Evolutionary conservation across 345 rosid genomes (phyloP), one percentile per base, ranked within the genome.

Genomic region (Nephelium lappaceum): DNA sequence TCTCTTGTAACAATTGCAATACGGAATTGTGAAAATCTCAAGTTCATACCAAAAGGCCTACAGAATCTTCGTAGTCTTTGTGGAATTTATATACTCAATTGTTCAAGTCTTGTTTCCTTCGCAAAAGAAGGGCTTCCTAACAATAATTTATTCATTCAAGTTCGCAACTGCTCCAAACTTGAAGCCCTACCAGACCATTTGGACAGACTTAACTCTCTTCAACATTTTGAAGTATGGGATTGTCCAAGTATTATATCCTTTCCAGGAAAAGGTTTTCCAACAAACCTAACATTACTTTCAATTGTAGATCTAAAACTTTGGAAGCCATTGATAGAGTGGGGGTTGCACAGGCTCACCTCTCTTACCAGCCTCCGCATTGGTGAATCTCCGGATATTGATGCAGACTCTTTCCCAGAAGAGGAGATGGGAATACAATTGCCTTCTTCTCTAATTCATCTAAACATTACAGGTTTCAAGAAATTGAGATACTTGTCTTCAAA

Each of bases 281-380:
- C 39, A 31, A 63, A 14, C 18, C 39, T 63, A 27, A n/a, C 24
- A n/a, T 19, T 25, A 58, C 25, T 58, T 58, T 21, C 63, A n/a
- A 58, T 58, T 58, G 63, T 58, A 15, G 57, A 51, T 19, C 57
- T 15, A 5, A 51, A 51, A 51, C 57, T 51, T 51, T 51, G 63
- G 63, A 58, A 58, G 25, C 63, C 63, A 58, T 19, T 58, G 12
- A 63, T 27, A 10, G 67, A 63, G 39, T 63, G 67, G 67, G 67
- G 39, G 8, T 63, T 63, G 67, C 39, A 63, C 16, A 63, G 67
- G 39, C 18, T 63, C 39, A 63, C 36, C 67, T 63, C 67, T 63
- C 67, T 25, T 63, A 25, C 5, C 25, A 63, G 15, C 18, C 67
- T 63, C 36, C 18, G 19, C 7, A 63, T 63, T 25, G 39, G 39